Percentiles rank a stretch among this genome's conserved stretches.
phyloP scores from a whole-genome alignment of 78 protist genomes.

The Tieghemostelium lacteum region DNA sequence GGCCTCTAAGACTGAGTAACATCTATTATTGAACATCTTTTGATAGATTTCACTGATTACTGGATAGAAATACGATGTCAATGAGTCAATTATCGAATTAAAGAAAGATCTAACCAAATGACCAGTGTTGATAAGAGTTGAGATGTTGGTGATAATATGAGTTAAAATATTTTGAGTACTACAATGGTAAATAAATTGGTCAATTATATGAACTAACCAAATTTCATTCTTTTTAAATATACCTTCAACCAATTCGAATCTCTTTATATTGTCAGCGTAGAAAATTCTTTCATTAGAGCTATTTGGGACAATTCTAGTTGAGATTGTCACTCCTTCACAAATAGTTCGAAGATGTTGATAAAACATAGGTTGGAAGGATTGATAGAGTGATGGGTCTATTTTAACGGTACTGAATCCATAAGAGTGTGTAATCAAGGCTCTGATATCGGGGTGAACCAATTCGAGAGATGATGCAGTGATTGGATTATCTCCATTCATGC shows the following conservation, averaged over 20 bases:
- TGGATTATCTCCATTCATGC: slow-evolving; percentile 41
- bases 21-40: slow-evolving; percentile 4
- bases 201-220: background rate
- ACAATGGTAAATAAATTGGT: background rate
- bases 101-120: slow-evolving; percentile 2
- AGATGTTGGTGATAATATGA: slow-evolving; percentile 6
- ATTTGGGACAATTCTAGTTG: background rate
- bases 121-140: slow-evolving; percentile 19
- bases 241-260: background rate
- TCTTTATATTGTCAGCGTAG: background rate
- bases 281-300: slow-evolving; percentile 1
- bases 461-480: background rate
- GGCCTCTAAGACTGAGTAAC: background rate
- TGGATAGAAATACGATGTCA: slow-evolving; percentile 39
- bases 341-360: background rate
- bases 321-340: too few relatives aligned
- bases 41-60: slow-evolving; percentile 2
- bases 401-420: background rate
- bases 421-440: slow-evolving; percentile 18
- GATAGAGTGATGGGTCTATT: slow-evolving; percentile 7
- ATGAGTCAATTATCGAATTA: slow-evolving; percentile 15
- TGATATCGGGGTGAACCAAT: background rate
- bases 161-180: background rate
- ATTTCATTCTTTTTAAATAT: background rate
- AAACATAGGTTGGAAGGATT: slow-evolving; percentile 9